Evolutionary conservation across 495 filamentous ascomycete genomes (phyloP).

Genomic region (Neurospora sp.): DNA sequence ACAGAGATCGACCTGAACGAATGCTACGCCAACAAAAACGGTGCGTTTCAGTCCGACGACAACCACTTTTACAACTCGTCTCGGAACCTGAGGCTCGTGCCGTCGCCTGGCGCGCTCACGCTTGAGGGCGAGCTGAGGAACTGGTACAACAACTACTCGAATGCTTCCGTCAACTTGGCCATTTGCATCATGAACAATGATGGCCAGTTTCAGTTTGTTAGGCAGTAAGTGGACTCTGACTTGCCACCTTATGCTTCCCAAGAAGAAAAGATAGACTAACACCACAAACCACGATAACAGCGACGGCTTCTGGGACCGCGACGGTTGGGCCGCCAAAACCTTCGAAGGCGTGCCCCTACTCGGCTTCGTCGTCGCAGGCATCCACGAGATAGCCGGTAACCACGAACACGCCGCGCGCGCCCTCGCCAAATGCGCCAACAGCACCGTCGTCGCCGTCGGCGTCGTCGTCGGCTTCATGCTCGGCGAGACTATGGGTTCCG

Average conservation of each 20-base stretch:
- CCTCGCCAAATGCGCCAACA: neutral
- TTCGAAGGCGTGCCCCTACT: neutral
- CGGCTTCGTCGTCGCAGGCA: neutral
- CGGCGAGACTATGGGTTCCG: neutral
- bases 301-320: neutral
- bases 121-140: neutral
- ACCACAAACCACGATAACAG: neutral
- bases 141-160: neutral
- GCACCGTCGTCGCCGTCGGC: neutral
- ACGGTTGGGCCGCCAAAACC: neutral
- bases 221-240: neutral
- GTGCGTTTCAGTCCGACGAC: neutral
- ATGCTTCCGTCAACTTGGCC: neutral
- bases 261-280: neutral
- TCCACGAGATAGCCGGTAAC: neutral
- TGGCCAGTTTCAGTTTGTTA: neutral
- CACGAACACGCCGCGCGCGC: neutral
- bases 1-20: neutral
- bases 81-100: neutral
- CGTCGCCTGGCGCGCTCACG: neutral
- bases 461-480: neutral
- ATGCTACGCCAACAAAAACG: neutral
- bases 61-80: neutral
- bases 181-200: neutral
- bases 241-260: too few species aligned